Base-by-base conservation (phyloP, 2,329 filamentous ascomycete genomes). In the Aphanoascus verrucosus region DNA sequence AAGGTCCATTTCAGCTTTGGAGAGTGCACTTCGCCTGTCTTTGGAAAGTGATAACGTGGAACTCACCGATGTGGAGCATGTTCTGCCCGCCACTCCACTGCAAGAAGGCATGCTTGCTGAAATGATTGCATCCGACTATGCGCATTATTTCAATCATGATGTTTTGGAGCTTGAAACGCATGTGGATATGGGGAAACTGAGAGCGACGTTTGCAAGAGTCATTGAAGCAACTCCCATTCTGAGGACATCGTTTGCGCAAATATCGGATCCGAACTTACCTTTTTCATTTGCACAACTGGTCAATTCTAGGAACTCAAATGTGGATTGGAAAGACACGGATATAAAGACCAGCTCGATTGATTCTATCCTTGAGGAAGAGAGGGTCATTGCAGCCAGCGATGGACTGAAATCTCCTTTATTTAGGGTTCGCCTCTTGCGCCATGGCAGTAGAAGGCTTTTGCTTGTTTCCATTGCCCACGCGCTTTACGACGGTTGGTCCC, bases 401-500 rank as follows among this genome's bases (percentile, higher is more conserved):
- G 17, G 20, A 32, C 23, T 52, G 14, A 50, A 68, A 67, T 2
- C 61, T 56, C 5, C 63, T 66, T 1, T 68, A 56, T 2, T 60
- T 55, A 12, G 67, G 14, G 52, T 80, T 12, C 68, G 66, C 2
- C 49, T 74, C 3, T 59, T 74, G 17, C 57, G 65, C 14, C 63
- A 68, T 17, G 53, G 62, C 0, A 49, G 57, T 5, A 64, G 68
- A 14, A 63, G 52, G 2, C 77, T 76, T 54, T 61, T 81, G n/a
- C 55, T 80, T 3, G 65, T 96, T 1, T 90, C 88, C 0, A 82
- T 95, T 38, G 79, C 89, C 0, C 90, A 96, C 67, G 88, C 89
- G 1, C 74, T 95, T 17, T 96, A 96, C 59, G 90, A 96, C 63
- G 90, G 90, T 0, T 89, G 84, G 80, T 94, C 89, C 2, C 76